These are phyloP conservation scores for Luffa acutangula DNA, from an alignment of 306 rosid species.

Conservation along the genomic window DNA sequence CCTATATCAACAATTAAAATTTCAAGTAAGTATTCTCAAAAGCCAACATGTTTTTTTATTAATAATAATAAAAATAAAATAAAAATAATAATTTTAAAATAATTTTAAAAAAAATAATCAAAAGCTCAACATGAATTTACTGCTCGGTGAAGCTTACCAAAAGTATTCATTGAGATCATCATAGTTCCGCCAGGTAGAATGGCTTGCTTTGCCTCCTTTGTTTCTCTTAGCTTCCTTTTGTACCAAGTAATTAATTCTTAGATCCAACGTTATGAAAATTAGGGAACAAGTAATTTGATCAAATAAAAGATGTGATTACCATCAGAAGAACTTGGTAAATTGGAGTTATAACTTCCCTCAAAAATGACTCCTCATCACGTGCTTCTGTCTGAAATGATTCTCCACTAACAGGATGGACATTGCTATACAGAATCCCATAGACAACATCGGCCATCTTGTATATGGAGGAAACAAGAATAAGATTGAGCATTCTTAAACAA, in stretches of 20 bases:
- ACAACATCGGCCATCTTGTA: slow-evolving; percentile 68
- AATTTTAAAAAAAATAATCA: background rate
- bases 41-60: background rate
- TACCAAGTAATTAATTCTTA: slow-evolving; percentile 26
- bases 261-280: slow-evolving; percentile 15
- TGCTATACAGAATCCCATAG: slow-evolving; percentile 38
- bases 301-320: slow-evolving; percentile 33
- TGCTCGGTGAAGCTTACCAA: slow-evolving; percentile 41
- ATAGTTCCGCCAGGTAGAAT: slow-evolving; percentile 94
- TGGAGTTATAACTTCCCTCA: slow-evolving; percentile 59
- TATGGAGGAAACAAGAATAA: slow-evolving; percentile 1
- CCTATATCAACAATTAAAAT: slow-evolving; percentile 34
- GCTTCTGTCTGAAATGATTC: slow-evolving; percentile 32
- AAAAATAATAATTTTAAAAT: too few relatives aligned
- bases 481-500: background rate
- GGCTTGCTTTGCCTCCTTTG: slow-evolving; percentile 83
- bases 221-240: slow-evolving; percentile 86
- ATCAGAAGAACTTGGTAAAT: slow-evolving; percentile 51
- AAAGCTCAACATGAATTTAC: background rate
- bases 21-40: slow-evolving; percentile 10
- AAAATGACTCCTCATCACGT: slow-evolving; percentile 54
- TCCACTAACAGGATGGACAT: slow-evolving; percentile 40
- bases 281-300: slow-evolving; percentile 12
- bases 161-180: slow-evolving; percentile 97
- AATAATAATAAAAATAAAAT: too few relatives aligned